phyloP scores from a whole-genome alignment of 1,284 basidiomycete genomes.

The Cutaneotrichosporon sp. region DNA sequence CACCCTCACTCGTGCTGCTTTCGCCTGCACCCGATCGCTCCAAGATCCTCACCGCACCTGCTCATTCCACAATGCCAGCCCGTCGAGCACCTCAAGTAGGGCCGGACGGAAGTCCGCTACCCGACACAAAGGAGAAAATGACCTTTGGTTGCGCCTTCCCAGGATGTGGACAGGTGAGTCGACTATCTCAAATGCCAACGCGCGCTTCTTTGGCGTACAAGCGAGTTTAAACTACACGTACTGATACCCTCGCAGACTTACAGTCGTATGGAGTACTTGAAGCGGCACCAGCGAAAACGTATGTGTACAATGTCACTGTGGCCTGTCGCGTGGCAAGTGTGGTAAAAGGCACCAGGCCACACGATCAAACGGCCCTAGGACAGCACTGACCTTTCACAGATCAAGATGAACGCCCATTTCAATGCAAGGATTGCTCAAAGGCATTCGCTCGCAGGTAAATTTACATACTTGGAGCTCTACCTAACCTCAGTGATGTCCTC shows the following conservation, averaged over 20 bases:
- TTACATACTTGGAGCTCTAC: background rate
- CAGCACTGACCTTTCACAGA: conserved; percentile 34
- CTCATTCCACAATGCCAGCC: conserved; percentile 23
- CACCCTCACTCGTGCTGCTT: background rate
- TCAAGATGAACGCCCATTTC: conserved; percentile 52
- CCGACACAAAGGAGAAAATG: conserved; percentile 46
- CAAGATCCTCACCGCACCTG: background rate
- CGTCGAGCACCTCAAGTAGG: conserved; percentile 21
- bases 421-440: conserved; percentile 52
- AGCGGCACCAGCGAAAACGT: conserved; percentile 54
- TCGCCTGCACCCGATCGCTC: background rate
- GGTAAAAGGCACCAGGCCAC: background rate
- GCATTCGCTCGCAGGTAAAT: conserved; percentile 53
- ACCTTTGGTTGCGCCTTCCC: conserved; percentile 47
- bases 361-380: background rate
- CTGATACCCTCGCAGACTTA: conserved; percentile 38
- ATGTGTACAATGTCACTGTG: conserved; percentile 20
- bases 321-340: conserved; percentile 4
- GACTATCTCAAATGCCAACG: background rate
- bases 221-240: background rate
- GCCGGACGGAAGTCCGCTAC: conserved; percentile 25
- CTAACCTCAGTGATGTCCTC: conserved; percentile 49
- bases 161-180: conserved; percentile 48
- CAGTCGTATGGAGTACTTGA: conserved; percentile 53
- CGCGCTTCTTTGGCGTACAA: background rate